Base-by-base conservation (phyloP, 768 basidiomycete genomes). In the Auricularia cornea region DNA sequence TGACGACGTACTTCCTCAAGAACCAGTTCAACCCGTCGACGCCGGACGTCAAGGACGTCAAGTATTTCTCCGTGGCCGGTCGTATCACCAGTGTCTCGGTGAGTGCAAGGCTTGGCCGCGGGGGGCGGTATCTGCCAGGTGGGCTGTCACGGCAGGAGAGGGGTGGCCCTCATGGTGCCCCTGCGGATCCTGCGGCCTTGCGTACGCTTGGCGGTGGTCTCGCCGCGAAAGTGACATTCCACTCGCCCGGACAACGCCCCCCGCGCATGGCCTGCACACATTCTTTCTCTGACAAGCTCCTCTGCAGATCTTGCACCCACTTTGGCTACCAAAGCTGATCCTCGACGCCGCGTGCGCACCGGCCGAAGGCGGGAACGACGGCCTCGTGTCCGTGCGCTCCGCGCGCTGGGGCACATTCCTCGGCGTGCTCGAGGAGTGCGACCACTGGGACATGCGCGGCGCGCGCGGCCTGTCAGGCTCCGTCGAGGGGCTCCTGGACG, bases 351-450 rank as follows among this genome's bases (percentile, higher is more conserved):
- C 85, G 26, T 94, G 94, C 69, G 82, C 83, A 65, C 80, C 77
- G 61, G 80, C 71, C 3, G 70, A 72, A 59, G 86, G 87, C 83
- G 95, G 94, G 0, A 95, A 97, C 71, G 95, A 98, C 69, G 94
- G 93, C 0, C 80, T 98, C 38, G 95, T 98, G 18, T 89, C 89
- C 18, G 81, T 99, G n/a, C 86, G 90, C 67, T 91, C 89, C 68
- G 93, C 97, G 4, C 86, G 87, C 67, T 98, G 96, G 95, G 97
- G 97, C 20, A 92, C 97, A 70, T 98, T 94, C 72, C 76, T 99
- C 33, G 97, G 97, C 3, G 84, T 84, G 20, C 79, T 98, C 70
- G 90, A 96, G 66, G 89, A 87, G 1, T 89, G 87, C 68, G 94
- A 99, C 78, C 97, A 99, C 70, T 99, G 97, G 97, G 90, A 96